Evolutionary conservation across 306 rosid species (phyloP).

Genomic region (Mucuna pruriens): DNA sequence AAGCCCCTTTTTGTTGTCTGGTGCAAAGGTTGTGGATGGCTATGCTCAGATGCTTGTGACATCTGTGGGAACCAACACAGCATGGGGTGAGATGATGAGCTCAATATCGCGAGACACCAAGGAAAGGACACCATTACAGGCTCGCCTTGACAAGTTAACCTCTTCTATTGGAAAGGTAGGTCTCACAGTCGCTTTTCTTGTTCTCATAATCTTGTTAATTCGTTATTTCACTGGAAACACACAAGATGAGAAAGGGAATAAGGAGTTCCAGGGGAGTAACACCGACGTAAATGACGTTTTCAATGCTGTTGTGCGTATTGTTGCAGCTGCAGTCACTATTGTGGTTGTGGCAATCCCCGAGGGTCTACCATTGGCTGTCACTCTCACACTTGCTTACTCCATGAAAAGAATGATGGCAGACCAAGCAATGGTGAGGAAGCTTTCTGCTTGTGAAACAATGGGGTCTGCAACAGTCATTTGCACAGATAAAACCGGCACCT

Average conservation of each 20-base stretch:
- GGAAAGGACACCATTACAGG: constrained; percentile 83
- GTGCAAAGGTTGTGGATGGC: constrained; percentile 83
- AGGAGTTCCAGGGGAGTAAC: constrained; percentile 53
- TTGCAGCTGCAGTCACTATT: constrained; percentile 79
- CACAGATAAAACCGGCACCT: constrained; percentile 86
- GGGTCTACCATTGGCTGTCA: constrained; percentile 88
- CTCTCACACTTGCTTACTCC: constrained; percentile 86
- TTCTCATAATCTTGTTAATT: constrained; percentile 68
- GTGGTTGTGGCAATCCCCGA: constrained; percentile 97
- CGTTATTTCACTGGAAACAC: constrained; percentile 85
- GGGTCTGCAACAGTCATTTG: constrained; percentile 93
- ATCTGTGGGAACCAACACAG: constrained; percentile 81
- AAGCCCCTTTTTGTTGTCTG: constrained; percentile 76
- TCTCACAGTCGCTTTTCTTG: constrained; percentile 81
- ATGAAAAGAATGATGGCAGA: constrained; percentile 97
- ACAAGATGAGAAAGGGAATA: constrained; percentile 47
- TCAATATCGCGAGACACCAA: constrained; percentile 64
- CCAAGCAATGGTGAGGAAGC: constrained; percentile 91
- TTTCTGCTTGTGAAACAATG: constrained; percentile 93
- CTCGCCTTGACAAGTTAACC: constrained; percentile 78
- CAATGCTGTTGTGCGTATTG: constrained; percentile 62
- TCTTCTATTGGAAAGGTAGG: constrained; percentile 88
- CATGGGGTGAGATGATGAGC: constrained; percentile 96
- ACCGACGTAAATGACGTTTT: constrained; percentile 47
- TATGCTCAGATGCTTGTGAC: constrained; percentile 71